A percentile compares a stretch with the other conserved stretches of the same genome.
phyloP scores from a whole-genome alignment of 495 filamentous ascomycete species.

The Neurospora hispaniola region DNA sequence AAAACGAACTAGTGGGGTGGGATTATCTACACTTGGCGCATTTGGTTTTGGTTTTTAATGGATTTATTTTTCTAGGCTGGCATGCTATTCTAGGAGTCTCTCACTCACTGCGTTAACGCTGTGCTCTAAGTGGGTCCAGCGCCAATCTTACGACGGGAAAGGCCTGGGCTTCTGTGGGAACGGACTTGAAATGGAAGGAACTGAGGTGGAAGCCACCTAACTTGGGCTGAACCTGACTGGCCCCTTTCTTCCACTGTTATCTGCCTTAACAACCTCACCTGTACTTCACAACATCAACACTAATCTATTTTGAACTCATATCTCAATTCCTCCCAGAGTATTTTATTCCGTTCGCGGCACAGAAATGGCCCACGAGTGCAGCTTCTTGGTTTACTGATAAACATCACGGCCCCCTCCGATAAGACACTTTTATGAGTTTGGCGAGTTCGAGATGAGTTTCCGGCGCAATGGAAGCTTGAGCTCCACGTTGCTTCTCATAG shows the following conservation, averaged over 20 bases:
- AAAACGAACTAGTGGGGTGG: not conserved
- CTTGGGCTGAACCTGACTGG: not conserved
- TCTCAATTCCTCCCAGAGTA: not conserved
- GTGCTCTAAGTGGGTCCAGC: not conserved
- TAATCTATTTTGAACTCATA: not conserved
- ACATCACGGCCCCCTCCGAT: not conserved
- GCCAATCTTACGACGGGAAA: not conserved
- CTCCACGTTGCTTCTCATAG: slow-evolving; percentile 39
- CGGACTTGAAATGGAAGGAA: not conserved
- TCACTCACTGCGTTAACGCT: not conserved
- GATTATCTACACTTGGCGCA: not conserved
- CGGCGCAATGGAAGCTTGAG: slow-evolving; percentile 22
- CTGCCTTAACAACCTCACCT: not conserved
- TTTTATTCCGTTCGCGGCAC: not conserved
- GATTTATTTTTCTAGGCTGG: not conserved
- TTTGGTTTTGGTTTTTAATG: not conserved
- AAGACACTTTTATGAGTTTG: not conserved
- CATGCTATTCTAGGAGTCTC: not conserved
- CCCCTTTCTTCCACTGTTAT: not conserved
- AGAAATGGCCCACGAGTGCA: not conserved
- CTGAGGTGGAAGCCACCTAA: not conserved
- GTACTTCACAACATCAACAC: not conserved
- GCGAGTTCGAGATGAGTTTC: slow-evolving; percentile 15
- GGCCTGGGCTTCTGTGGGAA: not conserved
- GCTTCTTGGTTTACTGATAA: not conserved